Percentiles rank a stretch among this genome's conserved stretches.
phyloP scores from a whole-genome alignment of 1,284 basidiomycete species.

The Trichosporon faecale region DNA sequence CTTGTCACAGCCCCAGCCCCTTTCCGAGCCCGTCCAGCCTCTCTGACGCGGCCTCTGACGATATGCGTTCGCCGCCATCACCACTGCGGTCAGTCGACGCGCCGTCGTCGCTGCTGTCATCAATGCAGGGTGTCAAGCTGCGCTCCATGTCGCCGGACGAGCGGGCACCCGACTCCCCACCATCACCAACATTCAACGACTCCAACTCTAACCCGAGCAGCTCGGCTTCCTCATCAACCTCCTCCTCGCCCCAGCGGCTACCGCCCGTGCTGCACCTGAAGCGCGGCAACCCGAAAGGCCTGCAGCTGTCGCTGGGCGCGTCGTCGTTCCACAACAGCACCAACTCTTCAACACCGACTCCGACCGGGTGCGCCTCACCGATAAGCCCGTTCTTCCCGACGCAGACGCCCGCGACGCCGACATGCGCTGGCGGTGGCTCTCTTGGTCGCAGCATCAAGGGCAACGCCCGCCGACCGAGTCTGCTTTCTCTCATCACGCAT shows the following conservation, averaged over 20 bases:
- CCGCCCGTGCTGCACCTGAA: constrained; percentile 31
- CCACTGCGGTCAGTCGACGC: constrained; percentile 5
- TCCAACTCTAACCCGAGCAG: background rate
- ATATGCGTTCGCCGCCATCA: background rate
- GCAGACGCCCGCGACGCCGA: constrained; percentile 38
- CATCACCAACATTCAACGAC: constrained; percentile 1
- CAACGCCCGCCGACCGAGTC: constrained; percentile 32
- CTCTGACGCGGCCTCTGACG: constrained; percentile 8
- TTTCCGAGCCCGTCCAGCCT: background rate
- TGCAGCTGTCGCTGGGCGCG: constrained; percentile 31
- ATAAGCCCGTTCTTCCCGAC: constrained; percentile 15
- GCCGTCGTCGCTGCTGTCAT: constrained; percentile 12
- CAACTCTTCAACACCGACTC: constrained; percentile 19
- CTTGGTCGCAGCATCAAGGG: constrained; percentile 19
- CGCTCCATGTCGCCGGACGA: constrained; percentile 3
- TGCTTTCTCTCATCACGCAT: constrained; percentile 43
- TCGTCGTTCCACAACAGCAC: constrained; percentile 26
- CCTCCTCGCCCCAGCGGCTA: constrained; percentile 21
- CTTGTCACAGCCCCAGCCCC: constrained; percentile 5
- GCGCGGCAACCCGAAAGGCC: constrained; percentile 42
- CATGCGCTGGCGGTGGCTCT: background rate
- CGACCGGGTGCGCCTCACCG: constrained; percentile 20
- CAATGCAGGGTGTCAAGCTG: constrained; percentile 22
- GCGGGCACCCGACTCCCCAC: background rate
- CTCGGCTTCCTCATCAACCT: background rate